A percentile compares a stretch with the other conserved stretches of the same genome.
Evolutionary conservation across 805 yeast genomes (phyloP).

Genomic region (Clavispora carvajalis): DNA sequence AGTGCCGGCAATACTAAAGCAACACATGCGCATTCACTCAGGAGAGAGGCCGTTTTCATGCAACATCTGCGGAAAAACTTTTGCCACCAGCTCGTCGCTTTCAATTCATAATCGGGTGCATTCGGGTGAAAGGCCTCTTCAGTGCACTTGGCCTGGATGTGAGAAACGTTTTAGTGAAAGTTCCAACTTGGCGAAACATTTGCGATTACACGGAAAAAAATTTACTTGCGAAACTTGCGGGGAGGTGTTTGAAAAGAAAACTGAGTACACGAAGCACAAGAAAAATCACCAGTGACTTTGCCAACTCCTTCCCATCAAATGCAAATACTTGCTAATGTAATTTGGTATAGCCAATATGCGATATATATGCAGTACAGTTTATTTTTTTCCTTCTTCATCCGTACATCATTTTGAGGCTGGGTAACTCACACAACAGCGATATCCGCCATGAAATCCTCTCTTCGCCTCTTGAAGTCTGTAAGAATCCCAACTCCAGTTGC

Average conservation of each 20-base stretch:
- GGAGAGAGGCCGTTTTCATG: constrained; percentile 88
- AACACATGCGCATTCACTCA: constrained; percentile 79
- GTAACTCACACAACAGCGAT: no score
- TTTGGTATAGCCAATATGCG: neutral
- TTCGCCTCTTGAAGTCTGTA: constrained; percentile 18
- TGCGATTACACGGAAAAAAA: constrained; percentile 64
- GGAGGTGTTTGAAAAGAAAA: constrained; percentile 45
- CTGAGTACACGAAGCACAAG: constrained; percentile 38
- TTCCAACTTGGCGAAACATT: constrained; percentile 82
- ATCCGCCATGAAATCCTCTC: constrained; percentile 22
- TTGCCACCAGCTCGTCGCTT: constrained; percentile 77
- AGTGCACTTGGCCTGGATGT: constrained; percentile 76
- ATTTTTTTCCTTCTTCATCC: neutral
- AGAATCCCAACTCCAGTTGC: constrained; percentile 16
- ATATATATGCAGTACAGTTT: neutral
- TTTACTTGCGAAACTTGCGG: constrained; percentile 49
- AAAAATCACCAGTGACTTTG: constrained; percentile 1
- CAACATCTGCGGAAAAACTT: constrained; percentile 63
- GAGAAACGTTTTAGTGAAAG: constrained; percentile 83
- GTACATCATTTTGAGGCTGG: no score
- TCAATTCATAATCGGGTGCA: constrained; percentile 83
- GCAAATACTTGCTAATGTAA: neutral
- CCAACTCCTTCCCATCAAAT: neutral
- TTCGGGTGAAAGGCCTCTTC: constrained; percentile 84
- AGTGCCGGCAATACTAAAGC: constrained; percentile 69